Base-by-base conservation (phyloP, 768 basidiomycete genomes). In the Solioccasus polychromus region DNA sequence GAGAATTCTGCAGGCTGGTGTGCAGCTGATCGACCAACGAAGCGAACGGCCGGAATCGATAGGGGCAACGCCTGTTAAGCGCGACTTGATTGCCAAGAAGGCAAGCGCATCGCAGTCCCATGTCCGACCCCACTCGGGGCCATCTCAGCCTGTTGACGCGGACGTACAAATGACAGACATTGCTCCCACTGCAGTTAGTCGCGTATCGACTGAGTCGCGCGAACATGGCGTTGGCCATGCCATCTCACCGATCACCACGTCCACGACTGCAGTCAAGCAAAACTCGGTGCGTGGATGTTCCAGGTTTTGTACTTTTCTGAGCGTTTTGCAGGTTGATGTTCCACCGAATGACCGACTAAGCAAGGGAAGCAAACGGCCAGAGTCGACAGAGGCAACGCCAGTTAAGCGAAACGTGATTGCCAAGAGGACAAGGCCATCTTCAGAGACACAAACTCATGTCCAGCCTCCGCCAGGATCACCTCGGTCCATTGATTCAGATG, bases 281-380 rank as follows among this genome's bases (percentile, higher is more conserved):
- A 45, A 39, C 34, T 31, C 10, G 46, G 57, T 60, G 9, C 19
- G 57, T 48, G 14, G 8, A 23, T 47, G 5, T n/a, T 36, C 31
- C 2, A 30, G 15, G 28, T 32, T 30, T 15, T 17, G 22, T 26
- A 44, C 23, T 9, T 15, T 42, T 7, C 46, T 50, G 34, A 60
- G n/a, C 26, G 34, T 43, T 41, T 11, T 5, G 2, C 37, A 59
- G 57, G 25, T 30, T 10, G 28, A 36, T 10, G 29, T 32, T 25
- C 15, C 11, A 9, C 5, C 4, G 43, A 29, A 29, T 42, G 37
- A 35, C 35, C n/a, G 17, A 24, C 30, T n/a, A n/a, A n/a, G n/a
- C n/a, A n/a, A n/a, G n/a, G n/a, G n/a, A n/a, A n/a, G n/a, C n/a
- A n/a, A n/a, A n/a, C n/a, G n/a, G n/a, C n/a, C n/a, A 18, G 39